Base-by-base conservation (phyloP, 2,329 filamentous ascomycete species). In the Aureobasidium sp. region DNA sequence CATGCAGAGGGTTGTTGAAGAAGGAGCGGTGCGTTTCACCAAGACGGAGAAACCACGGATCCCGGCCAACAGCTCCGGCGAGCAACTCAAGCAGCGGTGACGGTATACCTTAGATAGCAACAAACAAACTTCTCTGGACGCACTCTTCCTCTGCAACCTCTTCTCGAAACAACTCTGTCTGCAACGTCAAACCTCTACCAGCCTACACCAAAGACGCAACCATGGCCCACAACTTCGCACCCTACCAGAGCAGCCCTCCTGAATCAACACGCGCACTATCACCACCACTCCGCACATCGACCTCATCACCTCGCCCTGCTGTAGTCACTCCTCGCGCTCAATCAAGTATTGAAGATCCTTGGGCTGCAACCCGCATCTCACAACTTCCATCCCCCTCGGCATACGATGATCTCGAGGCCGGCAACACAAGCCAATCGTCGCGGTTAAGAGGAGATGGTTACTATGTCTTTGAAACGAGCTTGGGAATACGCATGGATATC, bases 191-290 rank as follows among this genome's bases (percentile, higher is more conserved):
- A 5, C 23, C 23, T 23, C 23, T 5, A 37, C 23, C 20, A 13
- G 8, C 20, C 12, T 3, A 52, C 29, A 27, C 29, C 23, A 20
- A 47, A 23, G 2, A 37, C 29, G 27, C 60, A 56, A 26, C 9
- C 50, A 55, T 61, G 47, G 58, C 58, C 9, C 58, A 61, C 58
- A 61, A 61, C 48, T 99, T 97, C 74, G 94, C 94, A 50, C 94
- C 94, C 41, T 99, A 97, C 78, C 94, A 97, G 79, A 93, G 93
- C 75, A 88, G 88, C 53, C 88, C 89, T 17, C 94, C 94, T 10
- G 92, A 97, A 78, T 83, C 88, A 69, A 85, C 86, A 68, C 90
- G 93, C 70, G 86, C 88, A 58, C 82, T 91, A 73, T 95, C 90
- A 23, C 90, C 91, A 58, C 82, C 86, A 12, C 77, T 74, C 62